These are phyloP conservation scores for Alternaria brassicae DNA, from an alignment of 2,329 filamentous ascomycete genomes.

Conservation along the genomic window DNA sequence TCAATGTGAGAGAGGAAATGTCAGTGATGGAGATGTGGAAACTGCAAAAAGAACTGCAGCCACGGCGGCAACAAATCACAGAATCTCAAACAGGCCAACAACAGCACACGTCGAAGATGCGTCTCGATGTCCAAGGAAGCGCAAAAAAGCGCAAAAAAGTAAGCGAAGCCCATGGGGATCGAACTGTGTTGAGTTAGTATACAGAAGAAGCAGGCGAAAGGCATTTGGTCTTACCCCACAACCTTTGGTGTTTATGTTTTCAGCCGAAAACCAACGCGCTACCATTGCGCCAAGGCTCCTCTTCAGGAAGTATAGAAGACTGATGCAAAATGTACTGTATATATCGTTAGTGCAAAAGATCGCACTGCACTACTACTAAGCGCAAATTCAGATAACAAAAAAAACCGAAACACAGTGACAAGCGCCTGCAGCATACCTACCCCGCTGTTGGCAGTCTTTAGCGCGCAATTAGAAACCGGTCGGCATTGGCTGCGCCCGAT, in stretches of 20 bases:
- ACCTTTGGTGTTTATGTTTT: constrained; percentile 30
- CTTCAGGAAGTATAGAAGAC: constrained; percentile 15
- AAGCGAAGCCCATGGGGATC: constrained; percentile 20
- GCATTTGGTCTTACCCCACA: constrained; percentile 24
- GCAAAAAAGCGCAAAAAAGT: not conserved
- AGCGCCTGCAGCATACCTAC: constrained; percentile 4
- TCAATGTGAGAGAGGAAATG: not conserved
- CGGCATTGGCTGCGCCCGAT: not conserved
- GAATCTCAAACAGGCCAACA: not conserved
- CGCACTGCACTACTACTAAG: not conserved
- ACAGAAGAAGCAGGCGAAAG: no score
- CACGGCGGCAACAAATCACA: not conserved
- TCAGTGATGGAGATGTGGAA: not conserved
- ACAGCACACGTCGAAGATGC: not conserved
- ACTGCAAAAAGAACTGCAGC: not conserved
- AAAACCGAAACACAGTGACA: not conserved
- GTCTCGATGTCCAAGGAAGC: not conserved
- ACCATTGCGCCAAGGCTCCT: constrained; percentile 37
- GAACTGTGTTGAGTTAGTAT: constrained; percentile 6
- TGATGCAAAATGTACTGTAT: not conserved
- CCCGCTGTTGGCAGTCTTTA: not conserved
- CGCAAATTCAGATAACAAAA: not conserved
- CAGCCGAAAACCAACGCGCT: constrained; percentile 37
- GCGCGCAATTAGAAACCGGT: not conserved
- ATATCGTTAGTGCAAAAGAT: not conserved